phyloP scores from a whole-genome alignment of 306 rosid genomes.

The Cicer pinnatifidum region DNA sequence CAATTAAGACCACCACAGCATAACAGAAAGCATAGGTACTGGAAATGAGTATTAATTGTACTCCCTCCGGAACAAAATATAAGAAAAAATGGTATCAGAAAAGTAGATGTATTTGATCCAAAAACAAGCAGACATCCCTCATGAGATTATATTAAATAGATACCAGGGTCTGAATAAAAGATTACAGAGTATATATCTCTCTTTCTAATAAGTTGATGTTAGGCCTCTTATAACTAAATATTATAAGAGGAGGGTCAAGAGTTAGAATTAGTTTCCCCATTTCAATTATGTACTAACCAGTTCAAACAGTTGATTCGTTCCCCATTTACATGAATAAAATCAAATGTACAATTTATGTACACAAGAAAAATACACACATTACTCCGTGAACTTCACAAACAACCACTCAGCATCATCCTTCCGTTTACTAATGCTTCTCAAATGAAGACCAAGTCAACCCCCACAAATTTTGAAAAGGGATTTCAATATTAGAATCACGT shows the following conservation, averaged over 20 bases:
- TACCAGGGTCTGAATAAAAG: neutral
- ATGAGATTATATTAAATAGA: constrained; percentile 1
- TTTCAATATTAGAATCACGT: constrained; percentile 13
- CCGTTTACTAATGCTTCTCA: constrained; percentile 24
- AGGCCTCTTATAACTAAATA: too few relatives aligned
- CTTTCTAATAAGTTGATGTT: neutral
- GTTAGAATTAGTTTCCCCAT: too few relatives aligned
- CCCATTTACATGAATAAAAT: neutral
- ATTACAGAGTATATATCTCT: neutral
- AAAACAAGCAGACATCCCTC: neutral
- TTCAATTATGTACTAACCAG: too few relatives aligned
- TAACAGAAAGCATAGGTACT: constrained; percentile 11
- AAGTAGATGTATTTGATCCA: too few relatives aligned
- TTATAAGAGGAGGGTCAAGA: too few relatives aligned
- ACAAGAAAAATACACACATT: neutral
- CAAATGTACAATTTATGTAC: neutral
- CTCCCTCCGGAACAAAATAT: too few relatives aligned
- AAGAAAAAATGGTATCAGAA: too few relatives aligned
- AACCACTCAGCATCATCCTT: constrained; percentile 11
- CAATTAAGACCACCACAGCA: neutral
- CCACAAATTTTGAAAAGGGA: constrained; percentile 1
- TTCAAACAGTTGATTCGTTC: neutral
- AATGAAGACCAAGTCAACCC: constrained; percentile 23
- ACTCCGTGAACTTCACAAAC: neutral
- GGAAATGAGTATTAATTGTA: neutral